These are phyloP conservation scores for Amanita jacksonii DNA, from an alignment of 768 basidiomycete species.

Conservation along the genomic window DNA sequence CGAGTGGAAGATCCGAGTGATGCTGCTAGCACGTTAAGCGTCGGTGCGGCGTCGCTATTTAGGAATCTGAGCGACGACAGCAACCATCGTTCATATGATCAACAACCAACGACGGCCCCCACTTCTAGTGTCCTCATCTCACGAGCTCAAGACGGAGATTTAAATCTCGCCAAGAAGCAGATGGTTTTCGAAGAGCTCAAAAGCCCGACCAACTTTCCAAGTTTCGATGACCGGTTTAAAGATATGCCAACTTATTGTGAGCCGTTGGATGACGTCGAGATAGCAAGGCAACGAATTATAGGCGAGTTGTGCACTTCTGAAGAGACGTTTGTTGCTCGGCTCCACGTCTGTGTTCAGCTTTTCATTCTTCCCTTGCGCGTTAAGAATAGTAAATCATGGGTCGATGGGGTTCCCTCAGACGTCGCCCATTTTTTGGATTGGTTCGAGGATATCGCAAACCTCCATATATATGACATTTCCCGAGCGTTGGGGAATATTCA, in stretches of 20 bases:
- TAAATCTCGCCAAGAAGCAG: too few relatives aligned
- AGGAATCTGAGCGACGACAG: constrained; percentile 23
- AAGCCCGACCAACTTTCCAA: not conserved
- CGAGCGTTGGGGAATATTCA: constrained; percentile 29
- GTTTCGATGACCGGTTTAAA: too few relatives aligned
- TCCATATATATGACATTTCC: constrained; percentile 55
- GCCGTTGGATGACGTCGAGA: constrained; percentile 2
- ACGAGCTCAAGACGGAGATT: too few relatives aligned
- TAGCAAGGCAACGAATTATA: constrained; percentile 25
- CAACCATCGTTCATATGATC: constrained; percentile 7
- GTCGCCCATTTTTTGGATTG: constrained; percentile 75
- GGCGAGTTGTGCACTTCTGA: constrained; percentile 65
- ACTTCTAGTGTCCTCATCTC: not conserved
- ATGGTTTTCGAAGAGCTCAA: not conserved
- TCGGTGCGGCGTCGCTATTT: constrained; percentile 41
- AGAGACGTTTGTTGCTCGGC: constrained; percentile 51
- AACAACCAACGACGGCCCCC: too few relatives aligned
- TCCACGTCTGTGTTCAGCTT: constrained; percentile 56
- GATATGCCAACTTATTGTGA: too few relatives aligned
- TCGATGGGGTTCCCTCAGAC: constrained; percentile 65
- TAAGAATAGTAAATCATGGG: constrained; percentile 65
- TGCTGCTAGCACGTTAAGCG: constrained; percentile 29
- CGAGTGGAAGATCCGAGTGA: constrained; percentile 8
- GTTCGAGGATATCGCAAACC: constrained; percentile 77
- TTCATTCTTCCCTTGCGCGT: constrained; percentile 75